Base-by-base conservation (phyloP, 345 rosid species). In the Euphorbia tirucalli region DNA sequence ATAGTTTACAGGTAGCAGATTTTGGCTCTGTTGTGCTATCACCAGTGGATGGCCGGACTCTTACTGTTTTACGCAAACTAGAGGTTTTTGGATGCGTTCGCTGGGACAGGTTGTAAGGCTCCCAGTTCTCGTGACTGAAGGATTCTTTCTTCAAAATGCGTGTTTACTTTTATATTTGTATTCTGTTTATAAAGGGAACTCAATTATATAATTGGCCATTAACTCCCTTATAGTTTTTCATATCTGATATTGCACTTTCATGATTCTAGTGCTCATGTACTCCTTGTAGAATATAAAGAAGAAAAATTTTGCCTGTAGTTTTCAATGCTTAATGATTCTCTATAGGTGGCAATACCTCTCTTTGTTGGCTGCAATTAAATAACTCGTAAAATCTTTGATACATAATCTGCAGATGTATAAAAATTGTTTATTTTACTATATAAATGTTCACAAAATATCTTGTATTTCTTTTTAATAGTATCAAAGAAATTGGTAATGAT, bases 31-130 rank as follows among this genome's bases (percentile, higher is more conserved):
- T 95, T 78, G 99, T 92, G 74, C 97, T 95, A 68, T 95, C 99
- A 43, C 99, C 99, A 31, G 99, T 95, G 61, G 99, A 95, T 88
- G 97, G 99, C 18, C 93, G 96, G 82, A 95, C 99, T 71, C 83
- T 95, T 66, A 95, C 97, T 66, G 99, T 81, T 95, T 95, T 85
- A 90, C 92, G 99, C 99, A 95, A 78, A 90, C 99, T 69, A 95
- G 99, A 83, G 99, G 99, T 80, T 94, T 95, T 81, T 87, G 83
- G 78, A 90, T 95, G 96, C 93, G 90, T 71, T 95, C 99, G 39
- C 73, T 95, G 65, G 99, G 99, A 77, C 90, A 80, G 71, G 93
- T 95, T 67, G 99, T 95, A 85, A 92, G 99, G 99, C 84, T 57
- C 61, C 74, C 31, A 60, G 25, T 63, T 65, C 69, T 27, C 25